phyloP scores from a whole-genome alignment of 164 flowering plant genomes.

The Saururus chinensis region DNA sequence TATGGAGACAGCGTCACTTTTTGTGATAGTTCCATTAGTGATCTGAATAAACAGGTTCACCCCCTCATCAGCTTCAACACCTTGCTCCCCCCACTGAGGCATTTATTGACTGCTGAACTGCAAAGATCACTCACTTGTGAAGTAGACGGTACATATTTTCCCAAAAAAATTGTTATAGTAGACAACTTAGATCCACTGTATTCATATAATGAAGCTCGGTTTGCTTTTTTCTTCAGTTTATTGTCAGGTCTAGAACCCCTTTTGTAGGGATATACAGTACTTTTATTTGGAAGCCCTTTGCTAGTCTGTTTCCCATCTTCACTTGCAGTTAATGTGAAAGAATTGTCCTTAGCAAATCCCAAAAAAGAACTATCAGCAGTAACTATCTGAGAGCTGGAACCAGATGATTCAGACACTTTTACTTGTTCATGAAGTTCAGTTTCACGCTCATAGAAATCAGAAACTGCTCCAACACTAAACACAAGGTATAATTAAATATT shows the following conservation, averaged over 20 bases:
- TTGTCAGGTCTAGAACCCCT: conserved; percentile 22
- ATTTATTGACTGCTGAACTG: conserved; percentile 7
- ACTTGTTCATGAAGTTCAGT: conserved; percentile 57
- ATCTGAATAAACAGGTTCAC: no score
- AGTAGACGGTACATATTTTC: conserved; percentile 22
- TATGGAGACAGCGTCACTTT: conserved; percentile 41
- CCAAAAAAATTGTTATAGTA: conserved; percentile 66
- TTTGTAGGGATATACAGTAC: conserved; percentile 43
- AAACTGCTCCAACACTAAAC: conserved; percentile 73
- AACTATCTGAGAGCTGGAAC: no score
- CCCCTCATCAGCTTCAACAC: conserved; percentile 22
- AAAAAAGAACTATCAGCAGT: no score
- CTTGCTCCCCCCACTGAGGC: conserved; percentile 15
- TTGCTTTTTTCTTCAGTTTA: conserved; percentile 46
- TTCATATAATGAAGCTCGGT: conserved; percentile 15
- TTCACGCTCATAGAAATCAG: conserved; percentile 79
- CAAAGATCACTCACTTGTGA: conserved; percentile 14
- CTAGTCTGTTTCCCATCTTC: conserved; percentile 18
- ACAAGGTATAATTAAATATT: no score
- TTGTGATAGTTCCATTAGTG: no score
- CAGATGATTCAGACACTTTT: conserved; percentile 9
- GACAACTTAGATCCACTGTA: conserved; percentile 50
- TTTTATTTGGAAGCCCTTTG: conserved; percentile 13
- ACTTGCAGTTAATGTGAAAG: no score
- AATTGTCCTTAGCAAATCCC: no score